Base-by-base conservation (phyloP, 2,329 filamentous ascomycete genomes). In the Fusarium dimerum region DNA sequence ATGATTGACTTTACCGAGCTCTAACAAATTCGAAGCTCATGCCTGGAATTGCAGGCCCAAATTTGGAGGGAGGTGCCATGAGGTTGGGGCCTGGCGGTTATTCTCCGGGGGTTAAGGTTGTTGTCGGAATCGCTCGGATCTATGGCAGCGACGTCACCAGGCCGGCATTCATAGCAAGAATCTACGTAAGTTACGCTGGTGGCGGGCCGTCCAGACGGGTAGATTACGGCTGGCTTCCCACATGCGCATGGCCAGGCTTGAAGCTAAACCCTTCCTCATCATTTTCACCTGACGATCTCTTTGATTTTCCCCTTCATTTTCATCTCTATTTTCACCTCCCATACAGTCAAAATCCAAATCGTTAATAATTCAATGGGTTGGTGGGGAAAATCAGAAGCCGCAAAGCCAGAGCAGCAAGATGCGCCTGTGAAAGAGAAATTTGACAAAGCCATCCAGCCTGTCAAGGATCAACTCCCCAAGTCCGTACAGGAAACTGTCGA, bases 401-500 rank as follows among this genome's bases (percentile, higher is more conserved):
- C 68, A 34, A 70, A 72, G 59, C 59, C 67, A 16, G 65, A 69
- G 48, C 59, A 68, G 50, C 55, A 56, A 48, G 61, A 65, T 17
- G 52, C 59, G 38, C 29, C 63, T n/a, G 53, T 55, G 47, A 61
- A 57, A 15, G 60, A 70, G n/a, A 54, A 66, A 5, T 76, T 77
- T 62, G 73, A 79, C 50, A 72, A 76, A 10, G 61, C 74, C 52
- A 79, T 76, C 63, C 77, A 81, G 15, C 78, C 79, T 1, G 65
- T 72, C 6, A 67, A 71, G 34, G 73, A 78, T 57, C 78, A 82
- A 68, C 78, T 87, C 12, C 80, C 83, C 2, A 71, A 73, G 44
- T 71, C 68, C n/a, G 68, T 86, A 45, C 83, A 86, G 63, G 80
- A 75, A 44, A 79, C 86, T 36, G 69, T 86, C 20, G 81, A 86